Percentiles rank a stretch among this genome's conserved stretches.
Conservation (phyloP, 108 stramenopile species). For the Parmales sp. region DNA sequence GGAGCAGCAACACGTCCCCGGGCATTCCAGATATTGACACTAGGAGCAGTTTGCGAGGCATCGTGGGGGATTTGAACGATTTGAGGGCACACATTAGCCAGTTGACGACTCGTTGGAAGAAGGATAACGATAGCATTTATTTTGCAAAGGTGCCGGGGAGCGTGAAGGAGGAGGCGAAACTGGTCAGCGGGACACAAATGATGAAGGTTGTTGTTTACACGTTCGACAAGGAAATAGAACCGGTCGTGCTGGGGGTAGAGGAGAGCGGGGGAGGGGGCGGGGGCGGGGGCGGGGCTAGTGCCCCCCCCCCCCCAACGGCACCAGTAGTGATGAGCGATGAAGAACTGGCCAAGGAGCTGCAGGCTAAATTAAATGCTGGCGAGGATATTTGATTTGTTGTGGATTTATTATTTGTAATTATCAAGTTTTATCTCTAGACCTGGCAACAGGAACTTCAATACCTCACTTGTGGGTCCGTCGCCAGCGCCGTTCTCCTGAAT, state of each 20-base stretch:
- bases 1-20: conserved; percentile 23
- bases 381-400: conserved; percentile 5
- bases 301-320: background rate
- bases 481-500: too few relatives aligned
- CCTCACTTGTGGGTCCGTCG: too few relatives aligned
- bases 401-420: too few relatives aligned
- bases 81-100: conserved; percentile 52
- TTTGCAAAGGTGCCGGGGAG: conserved; percentile 69
- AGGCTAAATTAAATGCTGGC: conserved; percentile 45
- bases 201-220: conserved; percentile 48
- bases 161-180: conserved; percentile 52
- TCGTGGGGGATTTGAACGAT: conserved; percentile 54
- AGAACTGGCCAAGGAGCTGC: conserved; percentile 64
- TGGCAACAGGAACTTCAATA: too few relatives aligned
- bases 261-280: background rate
- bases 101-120: conserved; percentile 58
- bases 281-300: background rate
- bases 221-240: conserved; percentile 38
- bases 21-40: conserved; percentile 55
- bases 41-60: conserved; percentile 36
- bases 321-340: conserved; percentile 50
- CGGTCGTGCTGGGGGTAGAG: conserved; percentile 46
- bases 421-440: too few relatives aligned
- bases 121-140: conserved; percentile 64
- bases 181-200: conserved; percentile 45